Evolutionary conservation across 768 basidiomycete genomes (phyloP), one percentile per base, ranked within the genome.

Genomic region (Tulasnella sp.): DNA sequence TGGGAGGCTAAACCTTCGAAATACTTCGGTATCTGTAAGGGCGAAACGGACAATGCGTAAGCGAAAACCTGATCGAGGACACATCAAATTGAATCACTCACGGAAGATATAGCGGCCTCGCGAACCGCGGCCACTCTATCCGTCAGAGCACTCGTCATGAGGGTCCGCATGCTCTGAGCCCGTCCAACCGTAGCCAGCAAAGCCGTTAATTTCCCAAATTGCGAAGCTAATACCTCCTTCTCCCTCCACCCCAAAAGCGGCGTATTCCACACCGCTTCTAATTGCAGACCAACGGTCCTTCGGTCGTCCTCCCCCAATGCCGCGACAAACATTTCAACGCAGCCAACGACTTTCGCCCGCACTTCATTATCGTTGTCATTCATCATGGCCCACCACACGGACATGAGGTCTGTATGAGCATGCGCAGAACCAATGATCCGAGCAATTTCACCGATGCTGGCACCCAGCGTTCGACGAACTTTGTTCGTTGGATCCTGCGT

Each of bases 401-500:
- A 74, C 50, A 92, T 63, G 40, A 98, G 71, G 67, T 92, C 89
- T 39, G 68, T 67, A 46, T 73, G 71, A 1, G 89, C 76, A 60
- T 84, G 73, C 32, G 82, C 79, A 29, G 75, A 72, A 0, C 88
- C 89, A 35, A 97, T 77, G 54, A 97, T 83, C 65, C 81, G 82
- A 19, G 91, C 91, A 45, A 97, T 70, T 67, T 92, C 91, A 49
- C 92, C 92, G 12, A 94, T 66, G 57, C 87, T 87, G 1, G 94
- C 90, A 2, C 91, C 87, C 41, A 94, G 74, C 12, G 89, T 87
- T 49, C 78, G 78, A 21, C 82, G 78, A 21, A 94, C 83, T 59
- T 83, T 82, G 37, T 73, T 67, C 6, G 75, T 74, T 15, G 71
- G 72, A 64, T 81, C 77, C n/a, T 73, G 69, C 25, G 84, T 75